phyloP scores from a whole-genome alignment of 1,139 yeast genomes.

The Wickerhamiella pararugosa region DNA sequence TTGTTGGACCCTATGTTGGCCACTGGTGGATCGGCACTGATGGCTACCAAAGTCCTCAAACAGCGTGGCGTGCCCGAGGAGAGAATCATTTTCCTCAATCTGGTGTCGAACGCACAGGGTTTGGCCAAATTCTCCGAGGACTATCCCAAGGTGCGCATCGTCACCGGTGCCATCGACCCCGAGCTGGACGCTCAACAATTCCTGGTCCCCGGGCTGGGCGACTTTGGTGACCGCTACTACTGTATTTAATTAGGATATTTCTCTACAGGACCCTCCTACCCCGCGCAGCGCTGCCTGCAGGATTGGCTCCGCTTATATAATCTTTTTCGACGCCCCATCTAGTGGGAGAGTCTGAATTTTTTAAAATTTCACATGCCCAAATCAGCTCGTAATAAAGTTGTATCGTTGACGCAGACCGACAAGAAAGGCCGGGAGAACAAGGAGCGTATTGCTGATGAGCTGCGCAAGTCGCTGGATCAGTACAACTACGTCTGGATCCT shows the following conservation, averaged over 20 bases:
- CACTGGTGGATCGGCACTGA: constrained; percentile 94
- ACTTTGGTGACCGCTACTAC: constrained; percentile 94
- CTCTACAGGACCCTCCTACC: too few species aligned
- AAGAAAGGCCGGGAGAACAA: constrained; percentile 91
- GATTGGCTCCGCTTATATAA: too few species aligned
- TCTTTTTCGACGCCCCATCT: too few species aligned
- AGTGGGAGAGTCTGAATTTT: too few species aligned
- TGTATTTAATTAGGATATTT: constrained; percentile 38
- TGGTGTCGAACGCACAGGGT: constrained; percentile 92
- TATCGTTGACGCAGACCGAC: constrained; percentile 91
- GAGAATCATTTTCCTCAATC: constrained; percentile 73
- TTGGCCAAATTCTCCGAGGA: constrained; percentile 58
- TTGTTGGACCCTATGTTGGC: constrained; percentile 94
- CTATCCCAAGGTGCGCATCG: constrained; percentile 73
- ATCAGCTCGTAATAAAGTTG: constrained; percentile 25
- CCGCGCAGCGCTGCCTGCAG: too few species aligned
- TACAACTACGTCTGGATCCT: constrained; percentile 74
- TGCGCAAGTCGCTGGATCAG: constrained; percentile 65
- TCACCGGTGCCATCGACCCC: constrained; percentile 86
- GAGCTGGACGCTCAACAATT: constrained; percentile 71
- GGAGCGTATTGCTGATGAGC: constrained; percentile 78
- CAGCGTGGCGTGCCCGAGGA: constrained; percentile 78
- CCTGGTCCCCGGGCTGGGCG: constrained; percentile 91
- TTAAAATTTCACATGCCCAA: constrained; percentile 13
- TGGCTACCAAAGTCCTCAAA: constrained; percentile 87